A percentile compares a stretch with the other conserved stretches of the same genome.
Conservation (phyloP, 1,284 basidiomycete species). For the Marasmius tenuissimus region DNA sequence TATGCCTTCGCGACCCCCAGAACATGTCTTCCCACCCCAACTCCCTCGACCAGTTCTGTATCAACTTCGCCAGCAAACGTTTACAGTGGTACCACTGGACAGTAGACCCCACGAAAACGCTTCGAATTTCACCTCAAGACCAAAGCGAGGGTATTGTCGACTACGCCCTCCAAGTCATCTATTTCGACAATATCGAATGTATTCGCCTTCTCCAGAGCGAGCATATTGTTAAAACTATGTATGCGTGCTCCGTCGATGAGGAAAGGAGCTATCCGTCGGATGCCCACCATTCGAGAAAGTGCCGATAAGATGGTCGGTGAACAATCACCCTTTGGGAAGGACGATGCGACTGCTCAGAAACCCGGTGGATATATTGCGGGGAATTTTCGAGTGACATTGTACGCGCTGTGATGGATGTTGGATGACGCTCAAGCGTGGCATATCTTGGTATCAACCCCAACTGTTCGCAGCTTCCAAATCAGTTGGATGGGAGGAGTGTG, state of each 20-base stretch:
- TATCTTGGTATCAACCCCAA: slow-evolving; percentile 94
- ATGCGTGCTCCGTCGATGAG: slow-evolving; percentile 90
- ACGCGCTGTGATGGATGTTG: slow-evolving; percentile 86
- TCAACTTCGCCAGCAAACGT: slow-evolving; percentile 95
- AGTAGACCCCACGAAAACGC: slow-evolving; percentile 79
- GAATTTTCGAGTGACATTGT: slow-evolving; percentile 82
- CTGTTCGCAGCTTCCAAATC: slow-evolving; percentile 91
- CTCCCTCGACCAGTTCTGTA: slow-evolving; percentile 93
- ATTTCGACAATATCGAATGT: slow-evolving; percentile 92
- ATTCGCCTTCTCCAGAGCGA: slow-evolving; percentile 84
- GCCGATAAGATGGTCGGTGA: slow-evolving; percentile 48
- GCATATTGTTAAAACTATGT: slow-evolving; percentile 93
- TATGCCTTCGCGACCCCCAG: slow-evolving; percentile 88
- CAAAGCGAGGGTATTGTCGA: slow-evolving; percentile 77
- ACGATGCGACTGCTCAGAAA: slow-evolving; percentile 35
- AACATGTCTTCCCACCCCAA: slow-evolving; percentile 84
- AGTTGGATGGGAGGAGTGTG: slow-evolving; percentile 88
- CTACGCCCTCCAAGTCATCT: slow-evolving; percentile 72
- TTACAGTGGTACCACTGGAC: too few species aligned
- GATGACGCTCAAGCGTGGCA: slow-evolving; percentile 93
- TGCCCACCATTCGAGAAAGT: slow-evolving; percentile 60
- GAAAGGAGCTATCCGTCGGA: slow-evolving; percentile 68
- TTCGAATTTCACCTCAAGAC: slow-evolving; percentile 84
- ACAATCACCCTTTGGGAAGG: slow-evolving; percentile 40
- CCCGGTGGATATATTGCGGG: slow-evolving; percentile 78